Evolutionary conservation across 2,329 filamentous ascomycete genomes (phyloP), one percentile per base, ranked within the genome.

Genomic region (Metarhizium anisopliae): DNA sequence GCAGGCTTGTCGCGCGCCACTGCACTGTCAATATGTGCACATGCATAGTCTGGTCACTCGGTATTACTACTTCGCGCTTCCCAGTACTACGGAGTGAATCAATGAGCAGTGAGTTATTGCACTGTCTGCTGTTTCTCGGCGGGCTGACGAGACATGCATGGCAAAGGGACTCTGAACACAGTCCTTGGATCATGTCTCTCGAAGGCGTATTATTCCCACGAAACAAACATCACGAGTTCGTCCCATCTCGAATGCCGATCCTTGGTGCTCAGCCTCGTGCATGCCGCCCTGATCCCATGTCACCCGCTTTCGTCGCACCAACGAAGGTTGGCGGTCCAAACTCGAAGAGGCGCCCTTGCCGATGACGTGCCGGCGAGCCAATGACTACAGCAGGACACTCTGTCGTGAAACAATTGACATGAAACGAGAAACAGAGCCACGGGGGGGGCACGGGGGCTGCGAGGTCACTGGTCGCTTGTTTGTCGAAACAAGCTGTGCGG

Each of bases 221-320:
- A 45, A 8, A 7, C 42, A 45, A 10, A 45, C 16, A 25, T 6
- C 18, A 13, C 2, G 8, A 38, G 7, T 45, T 55, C 47, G 38
- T 51, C 47, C 30, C 18, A 51, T 51, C 36, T 40, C 38, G 13
- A 16, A 40, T 32, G 35, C 11, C 16, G 16, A n/a, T 29, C n/a
- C 6, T 13, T 20, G 10, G n/a, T 45, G 42, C 42, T 45, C 25
- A 11, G n/a, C 25, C 20, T 35, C 43, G 30, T 47, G 38, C 32
- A 36, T 55, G 30, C 32, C 50, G 32, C 50, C 30, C 47, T 10
- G 30, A 52, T 56, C 51, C 50, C 43, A 47, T 47, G 11, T n/a
- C n/a, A 18, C 40, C 54, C 30, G 42, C 32, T 18, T 45, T 29
- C n/a, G 50, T 25, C 42, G 32, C 50, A 56, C 42, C 50, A 35